Conservation (phyloP, 164 flowering plant species). For the Chloranthus sessilifolius region DNA sequence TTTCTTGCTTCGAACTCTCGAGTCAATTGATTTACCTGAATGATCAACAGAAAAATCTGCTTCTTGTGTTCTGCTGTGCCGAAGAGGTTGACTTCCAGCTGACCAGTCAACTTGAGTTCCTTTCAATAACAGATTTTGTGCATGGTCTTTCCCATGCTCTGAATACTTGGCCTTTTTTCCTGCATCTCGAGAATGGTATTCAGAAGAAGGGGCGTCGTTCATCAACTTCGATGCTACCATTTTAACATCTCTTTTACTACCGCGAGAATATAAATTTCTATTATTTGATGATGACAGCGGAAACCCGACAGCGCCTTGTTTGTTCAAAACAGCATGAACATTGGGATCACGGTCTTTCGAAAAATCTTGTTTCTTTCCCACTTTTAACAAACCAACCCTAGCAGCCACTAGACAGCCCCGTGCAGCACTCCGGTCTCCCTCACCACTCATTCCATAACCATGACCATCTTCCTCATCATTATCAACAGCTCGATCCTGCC, state of each 20-base stretch:
- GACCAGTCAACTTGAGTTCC: slow-evolving; percentile 34
- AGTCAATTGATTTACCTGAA: slow-evolving; percentile 30
- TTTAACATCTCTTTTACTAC: slow-evolving; percentile 22
- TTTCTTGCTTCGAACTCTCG: slow-evolving; percentile 42
- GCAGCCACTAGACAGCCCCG: slow-evolving; percentile 23
- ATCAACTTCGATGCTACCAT: slow-evolving; percentile 33
- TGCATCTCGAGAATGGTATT: slow-evolving; percentile 16
- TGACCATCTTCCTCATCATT: slow-evolving; percentile 38
- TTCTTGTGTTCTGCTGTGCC: slow-evolving; percentile 25
- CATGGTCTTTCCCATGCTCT: slow-evolving; percentile 16
- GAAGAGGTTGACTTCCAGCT: slow-evolving; percentile 32
- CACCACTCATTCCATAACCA: slow-evolving; percentile 32
- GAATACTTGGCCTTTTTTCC: slow-evolving; percentile 38
- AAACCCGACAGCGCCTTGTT: background rate
- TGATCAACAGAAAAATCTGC: slow-evolving; percentile 31
- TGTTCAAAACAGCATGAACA: background rate
- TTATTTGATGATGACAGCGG: slow-evolving; percentile 2
- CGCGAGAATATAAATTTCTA: slow-evolving; percentile 1
- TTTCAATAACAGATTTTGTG: slow-evolving; percentile 12
- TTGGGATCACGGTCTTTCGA: slow-evolving; percentile 14
- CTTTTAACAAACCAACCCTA: slow-evolving; percentile 29
- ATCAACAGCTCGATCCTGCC: slow-evolving; percentile 26
- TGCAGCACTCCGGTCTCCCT: slow-evolving; percentile 25
- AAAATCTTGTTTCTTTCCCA: slow-evolving; percentile 40
- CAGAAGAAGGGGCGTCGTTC: slow-evolving; percentile 25